Evolutionary conservation across 2,329 filamentous ascomycete species (phyloP).

Genomic region (Alternaria infectoria): DNA sequence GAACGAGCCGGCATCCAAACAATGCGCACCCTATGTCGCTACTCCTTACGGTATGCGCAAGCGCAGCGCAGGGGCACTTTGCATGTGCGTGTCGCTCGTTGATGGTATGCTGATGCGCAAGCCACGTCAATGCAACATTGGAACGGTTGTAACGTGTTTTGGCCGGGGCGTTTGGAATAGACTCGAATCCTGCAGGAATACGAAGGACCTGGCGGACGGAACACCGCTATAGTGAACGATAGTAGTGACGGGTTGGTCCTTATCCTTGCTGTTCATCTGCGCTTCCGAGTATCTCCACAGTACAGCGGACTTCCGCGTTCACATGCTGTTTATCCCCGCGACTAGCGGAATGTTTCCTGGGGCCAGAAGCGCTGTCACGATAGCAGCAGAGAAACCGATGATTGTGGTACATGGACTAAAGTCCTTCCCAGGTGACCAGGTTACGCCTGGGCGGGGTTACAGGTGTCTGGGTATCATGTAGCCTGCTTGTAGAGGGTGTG

Average conservation of each 20-base stretch:
- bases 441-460: slow-evolving; percentile 22
- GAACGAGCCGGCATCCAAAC: slow-evolving; percentile 18
- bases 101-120: neutral
- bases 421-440: slow-evolving; percentile 4
- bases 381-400: slow-evolving; percentile 8
- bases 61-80: neutral
- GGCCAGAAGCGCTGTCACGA: slow-evolving; percentile 9
- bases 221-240: neutral
- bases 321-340: slow-evolving; percentile 12
- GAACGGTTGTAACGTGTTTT: slow-evolving; percentile 11
- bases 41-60: slow-evolving; percentile 3
- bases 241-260: neutral
- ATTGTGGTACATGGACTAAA: neutral
- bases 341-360: slow-evolving; percentile 5
- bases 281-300: slow-evolving; percentile 6
- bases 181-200: neutral
- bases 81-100: slow-evolving; percentile 1
- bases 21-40: slow-evolving; percentile 11
- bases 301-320: neutral
- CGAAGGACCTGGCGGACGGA: slow-evolving; percentile 7
- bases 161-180: slow-evolving; percentile 2
- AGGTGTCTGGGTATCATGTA: neutral
- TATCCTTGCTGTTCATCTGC: slow-evolving; percentile 7
- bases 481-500: neutral
- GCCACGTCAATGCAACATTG: slow-evolving; percentile 20